These are phyloP conservation scores for Massariosphaeria phaeospora DNA, from an alignment of 495 filamentous ascomycete species.

Conservation along the genomic window DNA sequence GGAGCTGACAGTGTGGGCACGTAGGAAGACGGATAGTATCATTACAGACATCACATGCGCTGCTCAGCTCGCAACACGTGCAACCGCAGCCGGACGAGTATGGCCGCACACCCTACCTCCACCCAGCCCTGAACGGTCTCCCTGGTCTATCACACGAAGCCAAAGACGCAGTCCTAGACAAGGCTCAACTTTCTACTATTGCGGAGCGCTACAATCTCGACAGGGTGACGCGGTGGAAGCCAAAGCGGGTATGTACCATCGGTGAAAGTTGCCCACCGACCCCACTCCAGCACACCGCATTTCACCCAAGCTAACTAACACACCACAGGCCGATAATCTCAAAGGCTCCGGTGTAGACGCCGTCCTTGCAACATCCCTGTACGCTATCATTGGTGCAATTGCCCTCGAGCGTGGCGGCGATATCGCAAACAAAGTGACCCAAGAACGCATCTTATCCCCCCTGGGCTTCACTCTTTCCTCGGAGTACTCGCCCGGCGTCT, in stretches of 20 bases:
- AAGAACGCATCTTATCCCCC: conserved; percentile 65
- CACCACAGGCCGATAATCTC: conserved; percentile 62
- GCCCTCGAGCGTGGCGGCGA: conserved; percentile 79
- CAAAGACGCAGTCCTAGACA: conserved; percentile 52
- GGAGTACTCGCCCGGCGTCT: not conserved
- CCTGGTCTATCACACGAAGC: conserved; percentile 58
- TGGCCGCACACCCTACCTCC: conserved; percentile 61
- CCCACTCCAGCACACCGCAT: not conserved
- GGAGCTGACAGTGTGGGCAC: not conserved
- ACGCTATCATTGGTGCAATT: conserved; percentile 81
- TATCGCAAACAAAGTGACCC: conserved; percentile 66
- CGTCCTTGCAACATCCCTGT: conserved; percentile 70
- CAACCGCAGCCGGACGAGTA: conserved; percentile 42
- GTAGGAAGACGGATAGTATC: conserved; percentile 75
- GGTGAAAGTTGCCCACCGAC: not conserved
- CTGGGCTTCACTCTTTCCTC: conserved; percentile 34
- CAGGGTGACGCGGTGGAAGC: conserved; percentile 80
- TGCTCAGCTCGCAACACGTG: conserved; percentile 51
- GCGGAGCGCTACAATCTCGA: conserved; percentile 64
- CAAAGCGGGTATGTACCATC: conserved; percentile 58
- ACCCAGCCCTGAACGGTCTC: conserved; percentile 67
- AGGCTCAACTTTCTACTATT: conserved; percentile 58
- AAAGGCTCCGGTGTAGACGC: conserved; percentile 62
- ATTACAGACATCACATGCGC: conserved; percentile 67
- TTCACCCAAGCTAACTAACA: conserved; percentile 14